Percentiles rank a stretch among this genome's conserved stretches.
These are phyloP conservation scores for Myxozyma nipponensis DNA, from an alignment of 805 yeast genomes.

Conservation along the genomic window DNA sequence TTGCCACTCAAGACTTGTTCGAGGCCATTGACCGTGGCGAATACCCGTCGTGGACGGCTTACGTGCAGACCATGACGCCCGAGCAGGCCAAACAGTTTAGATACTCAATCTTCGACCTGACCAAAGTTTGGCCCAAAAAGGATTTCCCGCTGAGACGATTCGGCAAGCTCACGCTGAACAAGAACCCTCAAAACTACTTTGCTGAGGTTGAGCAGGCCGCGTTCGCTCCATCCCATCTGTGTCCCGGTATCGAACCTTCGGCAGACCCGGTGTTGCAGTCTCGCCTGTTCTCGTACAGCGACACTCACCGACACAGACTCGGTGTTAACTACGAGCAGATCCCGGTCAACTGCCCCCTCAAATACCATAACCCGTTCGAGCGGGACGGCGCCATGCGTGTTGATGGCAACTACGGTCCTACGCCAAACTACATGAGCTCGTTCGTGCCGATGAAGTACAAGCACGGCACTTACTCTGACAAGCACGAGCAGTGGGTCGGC, in stretches of 20 bases:
- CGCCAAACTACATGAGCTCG: conserved; percentile 45
- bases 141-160: conserved; percentile 53
- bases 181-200: conserved; percentile 55
- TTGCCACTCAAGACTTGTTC: conserved; percentile 44
- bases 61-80: conserved; percentile 57
- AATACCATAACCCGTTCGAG: conserved; percentile 42
- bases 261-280: conserved; percentile 77
- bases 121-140: conserved; percentile 57
- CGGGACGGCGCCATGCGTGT: conserved; percentile 61
- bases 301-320: conserved; percentile 72
- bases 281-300: conserved; percentile 70
- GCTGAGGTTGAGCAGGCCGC: conserved; percentile 55
- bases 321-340: conserved; percentile 65
- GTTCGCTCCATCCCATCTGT: conserved; percentile 68
- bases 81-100: conserved; percentile 51
- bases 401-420: conserved; percentile 46
- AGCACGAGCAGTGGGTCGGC: conserved; percentile 78
- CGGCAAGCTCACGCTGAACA: conserved; percentile 53
- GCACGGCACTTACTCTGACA: conserved; percentile 38
- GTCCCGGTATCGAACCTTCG: conserved; percentile 71
- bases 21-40: conserved; percentile 48
- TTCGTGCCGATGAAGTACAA: conserved; percentile 31
- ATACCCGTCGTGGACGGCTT: conserved; percentile 50
- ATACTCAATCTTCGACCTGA: conserved; percentile 51
- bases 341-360: conserved; percentile 63